These are phyloP conservation scores for Tardiomyces depauwii DNA, from an alignment of 1,139 yeast species.

Conservation along the genomic window DNA sequence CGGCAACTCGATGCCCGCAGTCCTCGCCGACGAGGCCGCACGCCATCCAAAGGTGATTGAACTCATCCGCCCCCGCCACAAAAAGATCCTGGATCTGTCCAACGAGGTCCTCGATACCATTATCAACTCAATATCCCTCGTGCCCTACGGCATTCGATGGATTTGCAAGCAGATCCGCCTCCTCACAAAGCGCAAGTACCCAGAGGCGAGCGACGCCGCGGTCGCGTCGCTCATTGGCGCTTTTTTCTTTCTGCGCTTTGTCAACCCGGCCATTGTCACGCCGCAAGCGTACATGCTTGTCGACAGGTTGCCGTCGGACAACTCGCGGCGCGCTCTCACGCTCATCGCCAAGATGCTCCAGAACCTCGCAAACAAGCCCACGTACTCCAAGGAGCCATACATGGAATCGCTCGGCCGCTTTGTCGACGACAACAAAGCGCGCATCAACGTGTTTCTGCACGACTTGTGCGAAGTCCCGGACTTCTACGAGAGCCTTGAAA, in stretches of 20 bases:
- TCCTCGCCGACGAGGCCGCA: conserved; percentile 25
- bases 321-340: conserved; percentile 59
- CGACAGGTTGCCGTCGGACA: conserved; percentile 24
- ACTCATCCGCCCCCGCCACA: conserved; percentile 23
- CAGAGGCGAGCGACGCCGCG: conserved; percentile 48
- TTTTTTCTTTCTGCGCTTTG: conserved; percentile 69
- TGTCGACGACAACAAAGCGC: conserved; percentile 23
- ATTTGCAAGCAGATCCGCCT: conserved; percentile 63
- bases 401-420: conserved; percentile 24
- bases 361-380: conserved; percentile 60
- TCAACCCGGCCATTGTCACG: conserved; percentile 86
- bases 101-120: conserved; percentile 51
- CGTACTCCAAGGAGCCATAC: conserved; percentile 30
- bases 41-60: conserved; percentile 21
- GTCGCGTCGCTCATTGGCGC: conserved; percentile 55
- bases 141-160: conserved; percentile 66
- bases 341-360: conserved; percentile 80
- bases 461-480: conserved; percentile 33
- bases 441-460: conserved; percentile 25
- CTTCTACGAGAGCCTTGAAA: conserved; percentile 30
- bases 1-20: conserved; percentile 12
- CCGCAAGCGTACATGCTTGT: conserved; percentile 58
- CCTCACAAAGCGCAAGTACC: conserved; percentile 54
- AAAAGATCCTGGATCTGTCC: conserved; percentile 36
- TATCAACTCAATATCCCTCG: conserved; percentile 38